These are phyloP conservation scores for Laburnicola sp. DNA, from an alignment of 2,329 filamentous ascomycete genomes.

Conservation along the genomic window DNA sequence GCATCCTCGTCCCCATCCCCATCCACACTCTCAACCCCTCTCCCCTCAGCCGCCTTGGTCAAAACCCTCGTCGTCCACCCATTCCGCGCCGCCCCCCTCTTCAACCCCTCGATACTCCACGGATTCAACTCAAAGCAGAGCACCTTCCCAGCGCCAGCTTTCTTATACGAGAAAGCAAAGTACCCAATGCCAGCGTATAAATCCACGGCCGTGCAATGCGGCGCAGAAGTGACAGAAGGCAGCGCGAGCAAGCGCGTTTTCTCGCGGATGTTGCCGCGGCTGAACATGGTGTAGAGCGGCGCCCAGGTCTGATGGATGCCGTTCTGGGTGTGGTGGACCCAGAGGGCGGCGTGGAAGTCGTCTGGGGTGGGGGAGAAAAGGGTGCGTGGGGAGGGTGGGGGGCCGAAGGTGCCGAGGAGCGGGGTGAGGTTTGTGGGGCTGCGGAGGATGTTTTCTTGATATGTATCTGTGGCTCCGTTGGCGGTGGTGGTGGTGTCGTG, in stretches of 20 bases:
- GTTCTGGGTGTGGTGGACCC: conserved; percentile 74
- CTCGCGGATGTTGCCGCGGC: conserved; percentile 84
- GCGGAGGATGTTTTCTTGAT: conserved; percentile 67
- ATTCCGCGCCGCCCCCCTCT: conserved; percentile 47
- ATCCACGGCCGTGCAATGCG: conserved; percentile 60
- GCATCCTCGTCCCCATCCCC: conserved; percentile 10
- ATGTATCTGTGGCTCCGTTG: background rate
- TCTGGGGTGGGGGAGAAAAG: conserved; percentile 28
- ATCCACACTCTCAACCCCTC: conserved; percentile 4
- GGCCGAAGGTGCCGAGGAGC: conserved; percentile 75
- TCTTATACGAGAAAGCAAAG: conserved; percentile 83
- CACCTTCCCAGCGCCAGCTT: conserved; percentile 68
- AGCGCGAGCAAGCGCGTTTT: conserved; percentile 72
- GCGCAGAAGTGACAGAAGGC: conserved; percentile 35
- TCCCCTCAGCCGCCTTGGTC: conserved; percentile 2
- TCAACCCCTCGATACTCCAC: conserved; percentile 53
- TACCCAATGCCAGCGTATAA: conserved; percentile 94
- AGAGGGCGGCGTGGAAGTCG: conserved; percentile 72
- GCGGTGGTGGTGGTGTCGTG: background rate
- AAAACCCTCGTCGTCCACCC: conserved; percentile 38
- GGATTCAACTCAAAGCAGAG: conserved; percentile 86
- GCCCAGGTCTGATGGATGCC: conserved; percentile 85
- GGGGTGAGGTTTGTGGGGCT: conserved; percentile 71
- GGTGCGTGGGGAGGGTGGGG: conserved; percentile 30
- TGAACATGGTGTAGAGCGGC: conserved; percentile 92